phyloP scores from a whole-genome alignment of 2,329 filamentous ascomycete genomes.

The Scorias spongiosa region DNA sequence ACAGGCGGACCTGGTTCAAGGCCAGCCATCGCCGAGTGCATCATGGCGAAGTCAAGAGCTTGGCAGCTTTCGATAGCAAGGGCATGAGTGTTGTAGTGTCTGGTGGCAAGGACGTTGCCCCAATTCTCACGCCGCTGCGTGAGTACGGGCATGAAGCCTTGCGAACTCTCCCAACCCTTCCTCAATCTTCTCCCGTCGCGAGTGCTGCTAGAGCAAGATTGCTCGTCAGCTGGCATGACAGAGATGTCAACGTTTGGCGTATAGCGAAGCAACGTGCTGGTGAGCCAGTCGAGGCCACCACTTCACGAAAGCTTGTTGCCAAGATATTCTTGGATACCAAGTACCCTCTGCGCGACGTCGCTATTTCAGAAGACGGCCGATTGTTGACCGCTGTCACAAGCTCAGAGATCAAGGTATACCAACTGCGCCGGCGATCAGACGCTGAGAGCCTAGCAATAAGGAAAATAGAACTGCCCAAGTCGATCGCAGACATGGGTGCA shows the following conservation, averaged over 20 bases:
- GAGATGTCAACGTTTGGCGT: slow-evolving; percentile 72
- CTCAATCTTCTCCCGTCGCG: slow-evolving; percentile 58
- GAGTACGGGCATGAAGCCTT: slow-evolving; percentile 68
- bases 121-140: slow-evolving; percentile 65
- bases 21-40: slow-evolving; percentile 78
- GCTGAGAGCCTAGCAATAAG: slow-evolving; percentile 45
- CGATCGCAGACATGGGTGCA: slow-evolving; percentile 47
- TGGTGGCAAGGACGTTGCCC: slow-evolving; percentile 74
- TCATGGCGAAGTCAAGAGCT: slow-evolving; percentile 84
- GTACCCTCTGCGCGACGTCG: slow-evolving; percentile 58
- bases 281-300: slow-evolving; percentile 8
- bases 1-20: slow-evolving; percentile 59
- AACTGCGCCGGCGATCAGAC: slow-evolving; percentile 12
- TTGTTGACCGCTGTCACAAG: slow-evolving; percentile 48
- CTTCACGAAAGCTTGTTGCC: slow-evolving; percentile 16
- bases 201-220: slow-evolving; percentile 61
- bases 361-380: slow-evolving; percentile 62
- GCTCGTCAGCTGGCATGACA: slow-evolving; percentile 83
- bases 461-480: slow-evolving; percentile 49
- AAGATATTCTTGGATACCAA: slow-evolving; percentile 28
- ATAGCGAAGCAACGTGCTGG: slow-evolving; percentile 28
- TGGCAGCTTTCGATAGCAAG: slow-evolving; percentile 76
- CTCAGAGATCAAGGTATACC: slow-evolving; percentile 16
- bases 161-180: slow-evolving; percentile 66
- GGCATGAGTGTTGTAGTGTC: slow-evolving; percentile 72